Percentiles rank a stretch among this genome's conserved stretches.
phyloP scores from a whole-genome alignment of 1,284 basidiomycete species.

The Boletus sp. region DNA sequence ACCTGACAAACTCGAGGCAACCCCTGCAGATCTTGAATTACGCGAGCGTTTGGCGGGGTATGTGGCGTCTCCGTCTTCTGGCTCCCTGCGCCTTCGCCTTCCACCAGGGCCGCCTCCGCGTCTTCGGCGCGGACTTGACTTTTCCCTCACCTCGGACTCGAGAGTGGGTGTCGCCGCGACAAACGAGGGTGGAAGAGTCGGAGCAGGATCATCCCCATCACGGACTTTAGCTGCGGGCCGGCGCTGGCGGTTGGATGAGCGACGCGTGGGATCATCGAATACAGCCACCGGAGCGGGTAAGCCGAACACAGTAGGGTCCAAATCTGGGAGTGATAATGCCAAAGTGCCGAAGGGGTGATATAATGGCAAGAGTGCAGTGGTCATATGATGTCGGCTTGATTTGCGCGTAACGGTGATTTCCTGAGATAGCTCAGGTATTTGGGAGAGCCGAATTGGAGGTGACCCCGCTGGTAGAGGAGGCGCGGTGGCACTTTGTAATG shows the following conservation, averaged over 20 bases:
- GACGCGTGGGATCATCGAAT: conserved; percentile 37
- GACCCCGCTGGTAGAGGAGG: conserved; percentile 8
- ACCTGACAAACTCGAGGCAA: conserved; percentile 16
- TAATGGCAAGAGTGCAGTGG: conserved; percentile 55
- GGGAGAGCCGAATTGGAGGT: conserved; percentile 14
- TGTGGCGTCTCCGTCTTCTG: conserved; percentile 58
- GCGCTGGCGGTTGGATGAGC: conserved; percentile 46
- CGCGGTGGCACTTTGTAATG: conserved; percentile 11
- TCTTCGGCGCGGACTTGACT: conserved; percentile 42
- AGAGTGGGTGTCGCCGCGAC: conserved; percentile 17
- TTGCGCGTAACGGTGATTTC: conserved; percentile 13
- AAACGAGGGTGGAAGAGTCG: conserved; percentile 12
- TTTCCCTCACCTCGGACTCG: conserved; percentile 34
- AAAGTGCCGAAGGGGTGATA: conserved; percentile 66
- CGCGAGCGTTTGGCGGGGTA: conserved; percentile 69
- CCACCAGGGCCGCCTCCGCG: conserved; percentile 38
- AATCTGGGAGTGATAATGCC: conserved; percentile 61
- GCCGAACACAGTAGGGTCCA: conserved; percentile 56
- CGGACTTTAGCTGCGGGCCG: conserved; percentile 51
- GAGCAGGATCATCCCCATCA: conserved; percentile 38
- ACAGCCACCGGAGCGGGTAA: conserved; percentile 40
- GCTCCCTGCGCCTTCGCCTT: conserved; percentile 57
- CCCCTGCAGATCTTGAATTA: conserved; percentile 39
- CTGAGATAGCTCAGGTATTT: conserved; percentile 19
- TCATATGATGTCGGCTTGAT: conserved; percentile 27